Evolutionary conservation across 768 basidiomycete genomes (phyloP), one percentile per base, ranked within the genome.

Genomic region (Leccinum variicolor): DNA sequence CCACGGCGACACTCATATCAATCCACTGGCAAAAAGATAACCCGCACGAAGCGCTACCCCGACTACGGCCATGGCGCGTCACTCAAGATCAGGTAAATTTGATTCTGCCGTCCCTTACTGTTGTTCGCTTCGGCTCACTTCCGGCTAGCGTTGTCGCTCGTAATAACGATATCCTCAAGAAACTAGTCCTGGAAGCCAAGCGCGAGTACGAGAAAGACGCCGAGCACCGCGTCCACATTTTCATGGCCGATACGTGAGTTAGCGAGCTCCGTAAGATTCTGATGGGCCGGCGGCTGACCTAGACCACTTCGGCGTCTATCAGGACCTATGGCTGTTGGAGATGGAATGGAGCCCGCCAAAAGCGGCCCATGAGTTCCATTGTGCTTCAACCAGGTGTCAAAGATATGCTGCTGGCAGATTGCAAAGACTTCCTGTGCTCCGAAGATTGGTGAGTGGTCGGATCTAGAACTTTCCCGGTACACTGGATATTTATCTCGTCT

Each of bases 291-390:
- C 19, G 41, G 41, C 41, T 43, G 19, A 43, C 15, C 41, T 43
- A 19, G 41, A 43, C 41, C 4, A 43, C 19, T 13, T 11, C 53
- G 47, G 52, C 52, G 47, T 33, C 53, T 46, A 52, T 33, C 62
- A 89, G 87, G 49, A 82, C 85, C 9, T 88, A 88, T 65, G 81
- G 80, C 2, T 85, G 85, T 65, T 94, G 92, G 92, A 79, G 90
- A 56, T 92, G 90, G 87, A 93, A 91, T 64, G 92, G 90, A 45
- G 89, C 91, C 6, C 81, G 90, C 50, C 89, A 92, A 66, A 94
- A 94, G 73, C 82, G 92, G 31, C 92, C 92, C 0, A 88, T 94
- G 87, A 90, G 87, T 65, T 93, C 91, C n/a, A 93, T 94, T 59
- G 91, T 94, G 14, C 80, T 94, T 11, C 90, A 93, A 64, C 90